These are phyloP conservation scores for Mycena polygramma DNA, from an alignment of 768 basidiomycete genomes.

Conservation along the genomic window DNA sequence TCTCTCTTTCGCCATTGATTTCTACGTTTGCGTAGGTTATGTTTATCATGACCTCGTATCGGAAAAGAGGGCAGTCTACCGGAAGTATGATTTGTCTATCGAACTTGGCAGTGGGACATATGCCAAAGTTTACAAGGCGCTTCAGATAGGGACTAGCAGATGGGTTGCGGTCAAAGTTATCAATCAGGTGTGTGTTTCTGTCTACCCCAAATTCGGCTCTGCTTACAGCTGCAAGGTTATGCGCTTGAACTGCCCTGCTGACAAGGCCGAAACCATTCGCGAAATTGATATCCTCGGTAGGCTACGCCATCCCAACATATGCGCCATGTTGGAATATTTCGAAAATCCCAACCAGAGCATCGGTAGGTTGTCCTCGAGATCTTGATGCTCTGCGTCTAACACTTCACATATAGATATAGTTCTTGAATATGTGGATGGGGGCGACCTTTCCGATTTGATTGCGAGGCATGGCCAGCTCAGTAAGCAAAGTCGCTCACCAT, in stretches of 20 bases:
- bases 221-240: slow-evolving; percentile 14
- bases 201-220: neutral
- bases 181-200: slow-evolving; percentile 50
- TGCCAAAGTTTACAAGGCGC: slow-evolving; percentile 88
- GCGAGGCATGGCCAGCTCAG: slow-evolving; percentile 41
- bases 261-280: slow-evolving; percentile 36
- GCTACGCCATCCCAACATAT: slow-evolving; percentile 73
- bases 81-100: slow-evolving; percentile 56
- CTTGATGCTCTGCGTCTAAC: slow-evolving; percentile 18
- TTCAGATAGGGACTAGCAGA: slow-evolving; percentile 76
- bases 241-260: slow-evolving; percentile 9
- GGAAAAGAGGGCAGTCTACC: slow-evolving; percentile 5
- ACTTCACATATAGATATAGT: slow-evolving; percentile 59
- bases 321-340: slow-evolving; percentile 69
- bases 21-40: slow-evolving; percentile 18
- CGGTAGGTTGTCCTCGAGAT: slow-evolving; percentile 46
- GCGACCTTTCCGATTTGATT: slow-evolving; percentile 75
- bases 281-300: slow-evolving; percentile 70
- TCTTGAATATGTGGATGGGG: slow-evolving; percentile 74
- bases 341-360: slow-evolving; percentile 58
- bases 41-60: slow-evolving; percentile 26
- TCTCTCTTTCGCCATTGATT: neutral
- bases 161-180: slow-evolving; percentile 94
- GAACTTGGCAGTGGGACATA: slow-evolving; percentile 93
- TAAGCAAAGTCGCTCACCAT: slow-evolving; percentile 35